phyloP scores from a whole-genome alignment of 2,329 filamentous ascomycete genomes.

The Calonectria pseudoreteaudii region DNA sequence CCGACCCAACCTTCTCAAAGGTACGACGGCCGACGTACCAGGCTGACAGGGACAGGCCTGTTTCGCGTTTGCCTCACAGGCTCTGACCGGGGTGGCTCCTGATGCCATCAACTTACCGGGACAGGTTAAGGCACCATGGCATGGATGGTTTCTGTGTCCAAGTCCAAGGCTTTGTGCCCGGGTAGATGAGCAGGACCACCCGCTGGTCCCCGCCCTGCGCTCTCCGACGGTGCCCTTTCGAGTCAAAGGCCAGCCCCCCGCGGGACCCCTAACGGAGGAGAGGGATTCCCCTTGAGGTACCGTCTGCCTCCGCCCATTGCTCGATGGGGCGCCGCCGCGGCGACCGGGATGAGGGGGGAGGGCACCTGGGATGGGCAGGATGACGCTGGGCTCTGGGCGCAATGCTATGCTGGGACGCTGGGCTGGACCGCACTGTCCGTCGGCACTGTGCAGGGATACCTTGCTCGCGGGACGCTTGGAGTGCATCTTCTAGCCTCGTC shows the following conservation, averaged over 20 bases:
- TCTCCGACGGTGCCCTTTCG: slow-evolving; percentile 29
- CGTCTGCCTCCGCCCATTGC: slow-evolving; percentile 13
- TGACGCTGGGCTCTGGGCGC: slow-evolving; percentile 10
- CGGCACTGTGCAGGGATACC: slow-evolving; percentile 20
- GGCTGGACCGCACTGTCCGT: slow-evolving; percentile 14
- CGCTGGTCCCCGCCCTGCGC: slow-evolving; percentile 26
- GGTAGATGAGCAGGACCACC: slow-evolving; percentile 41
- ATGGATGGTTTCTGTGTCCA: slow-evolving; percentile 24
- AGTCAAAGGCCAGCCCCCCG: slow-evolving; percentile 7
- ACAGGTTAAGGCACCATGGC: not conserved
- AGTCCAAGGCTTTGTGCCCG: slow-evolving; percentile 17
- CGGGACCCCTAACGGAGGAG: slow-evolving; percentile 20
- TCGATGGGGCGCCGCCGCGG: slow-evolving; percentile 19
- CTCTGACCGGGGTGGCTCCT: slow-evolving; percentile 20
- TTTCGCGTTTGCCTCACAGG: slow-evolving; percentile 27
- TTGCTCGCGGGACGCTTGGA: slow-evolving; percentile 15
- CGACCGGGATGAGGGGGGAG: slow-evolving; percentile 5
- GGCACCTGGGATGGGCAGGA: not conserved
- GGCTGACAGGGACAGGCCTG: slow-evolving; percentile 40
- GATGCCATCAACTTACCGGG: slow-evolving; percentile 16
- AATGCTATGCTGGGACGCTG: not conserved
- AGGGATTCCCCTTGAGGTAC: slow-evolving; percentile 20
- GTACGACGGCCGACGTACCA: slow-evolving; percentile 38
- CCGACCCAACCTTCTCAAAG: slow-evolving; percentile 36
- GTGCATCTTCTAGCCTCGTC: slow-evolving; percentile 15